A percentile compares a stretch with the other conserved stretches of the same genome.
Evolutionary conservation across 306 rosid genomes (phyloP).

Genomic region (Urtica urens): DNA sequence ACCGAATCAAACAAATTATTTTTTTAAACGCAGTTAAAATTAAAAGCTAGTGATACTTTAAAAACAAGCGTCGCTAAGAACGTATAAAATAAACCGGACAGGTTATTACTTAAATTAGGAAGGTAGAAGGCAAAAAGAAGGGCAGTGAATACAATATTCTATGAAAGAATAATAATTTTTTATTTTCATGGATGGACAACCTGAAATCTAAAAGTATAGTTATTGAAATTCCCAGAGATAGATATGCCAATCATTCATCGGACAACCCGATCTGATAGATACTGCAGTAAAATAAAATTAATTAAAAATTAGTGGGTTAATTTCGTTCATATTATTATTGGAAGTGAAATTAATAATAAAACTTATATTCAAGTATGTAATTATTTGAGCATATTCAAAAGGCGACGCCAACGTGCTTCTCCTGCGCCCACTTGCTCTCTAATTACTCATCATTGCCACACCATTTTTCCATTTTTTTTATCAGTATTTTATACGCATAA

Average conservation of each 20-base stretch:
- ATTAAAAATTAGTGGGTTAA: not conserved
- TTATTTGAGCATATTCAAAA: conserved; percentile 23
- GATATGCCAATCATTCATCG: conserved; percentile 32
- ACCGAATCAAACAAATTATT: conserved; percentile 10
- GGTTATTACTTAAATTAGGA: conserved; percentile 9
- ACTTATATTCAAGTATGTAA: not conserved
- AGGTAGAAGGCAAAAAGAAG: too few species aligned
- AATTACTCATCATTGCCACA: conserved; percentile 53
- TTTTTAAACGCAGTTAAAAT: not conserved
- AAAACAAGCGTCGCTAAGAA: conserved; percentile 6
- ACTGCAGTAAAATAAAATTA: not conserved
- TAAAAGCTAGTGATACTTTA: too few species aligned
- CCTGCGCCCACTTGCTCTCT: conserved; percentile 62
- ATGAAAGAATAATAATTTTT: not conserved
- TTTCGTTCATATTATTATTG: not conserved
- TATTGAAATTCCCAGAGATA: conserved; percentile 24
- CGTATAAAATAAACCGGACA: conserved; percentile 2
- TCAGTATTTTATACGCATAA: conserved; percentile 15
- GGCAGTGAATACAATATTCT: conserved; percentile 14
- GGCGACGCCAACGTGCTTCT: conserved; percentile 80
- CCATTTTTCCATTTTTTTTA: conserved; percentile 6
- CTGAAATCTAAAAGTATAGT: conserved; percentile 12
- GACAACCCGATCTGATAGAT: conserved; percentile 17
- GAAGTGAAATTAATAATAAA: not conserved
- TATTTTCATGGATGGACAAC: conserved; percentile 10